These are phyloP conservation scores for Phyllosticta citriasiana DNA, from an alignment of 2,329 filamentous ascomycete genomes.

Conservation along the genomic window DNA sequence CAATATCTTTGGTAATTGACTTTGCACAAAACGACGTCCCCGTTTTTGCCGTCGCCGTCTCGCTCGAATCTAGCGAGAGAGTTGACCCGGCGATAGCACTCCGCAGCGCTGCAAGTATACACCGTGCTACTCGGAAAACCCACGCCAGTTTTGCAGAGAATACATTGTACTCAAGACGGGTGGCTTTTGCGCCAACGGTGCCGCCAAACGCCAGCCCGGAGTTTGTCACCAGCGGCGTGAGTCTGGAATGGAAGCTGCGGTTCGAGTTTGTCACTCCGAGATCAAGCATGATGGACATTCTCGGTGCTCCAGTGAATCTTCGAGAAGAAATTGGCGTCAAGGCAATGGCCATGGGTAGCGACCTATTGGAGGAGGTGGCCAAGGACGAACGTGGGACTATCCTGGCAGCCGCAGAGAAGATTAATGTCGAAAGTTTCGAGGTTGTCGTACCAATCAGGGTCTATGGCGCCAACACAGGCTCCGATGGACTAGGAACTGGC, in stretches of 20 bases:
- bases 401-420: conserved; percentile 64
- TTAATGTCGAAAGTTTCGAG: conserved; percentile 84
- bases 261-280: conserved; percentile 86
- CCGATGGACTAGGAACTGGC: conserved; percentile 13
- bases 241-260: conserved; percentile 76
- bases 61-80: conserved; percentile 78
- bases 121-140: conserved; percentile 74
- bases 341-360: conserved; percentile 16
- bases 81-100: conserved; percentile 73
- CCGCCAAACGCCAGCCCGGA: conserved; percentile 78
- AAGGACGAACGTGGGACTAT: conserved; percentile 70
- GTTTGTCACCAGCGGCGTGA: conserved; percentile 82
- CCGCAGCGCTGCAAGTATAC: conserved; percentile 74
- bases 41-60: conserved; percentile 75
- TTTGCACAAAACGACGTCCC: conserved; percentile 63
- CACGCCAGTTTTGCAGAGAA: conserved; percentile 67
- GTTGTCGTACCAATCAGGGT: conserved; percentile 75
- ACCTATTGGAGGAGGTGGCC: conserved; percentile 66
- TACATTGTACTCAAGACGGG: conserved; percentile 66
- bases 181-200: conserved; percentile 75
- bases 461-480: conserved; percentile 50
- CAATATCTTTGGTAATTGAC: conserved; percentile 73
- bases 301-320: conserved; percentile 19
- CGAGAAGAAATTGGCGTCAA: conserved; percentile 14
- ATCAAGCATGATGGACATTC: conserved; percentile 6